These are phyloP conservation scores for Calonectria naviculata DNA, from an alignment of 2,329 filamentous ascomycete species.

Conservation along the genomic window DNA sequence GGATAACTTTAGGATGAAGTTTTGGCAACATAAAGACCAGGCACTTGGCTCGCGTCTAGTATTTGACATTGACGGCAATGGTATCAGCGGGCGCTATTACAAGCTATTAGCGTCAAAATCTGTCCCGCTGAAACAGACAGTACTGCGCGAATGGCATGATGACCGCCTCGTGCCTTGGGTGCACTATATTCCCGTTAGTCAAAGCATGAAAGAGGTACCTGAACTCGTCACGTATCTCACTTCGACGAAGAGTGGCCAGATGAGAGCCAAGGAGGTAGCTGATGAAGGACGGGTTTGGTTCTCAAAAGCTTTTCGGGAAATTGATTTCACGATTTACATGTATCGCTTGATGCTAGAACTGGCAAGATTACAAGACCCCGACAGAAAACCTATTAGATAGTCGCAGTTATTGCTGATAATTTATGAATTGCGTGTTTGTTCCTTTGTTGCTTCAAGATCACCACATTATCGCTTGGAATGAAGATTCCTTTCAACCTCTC, in stretches of 20 bases:
- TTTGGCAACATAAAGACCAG: constrained; percentile 47
- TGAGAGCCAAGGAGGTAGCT: constrained; percentile 62
- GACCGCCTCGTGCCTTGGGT: constrained; percentile 66
- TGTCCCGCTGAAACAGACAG: constrained; percentile 61
- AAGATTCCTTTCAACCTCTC: no score
- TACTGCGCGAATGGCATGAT: constrained; percentile 69
- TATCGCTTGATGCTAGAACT: constrained; percentile 72
- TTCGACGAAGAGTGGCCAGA: constrained; percentile 56
- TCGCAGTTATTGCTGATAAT: no score
- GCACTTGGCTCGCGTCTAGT: constrained; percentile 53
- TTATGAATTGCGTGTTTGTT: neutral
- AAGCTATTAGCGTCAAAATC: constrained; percentile 60
- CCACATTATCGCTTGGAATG: no score
- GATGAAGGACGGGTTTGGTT: constrained; percentile 66
- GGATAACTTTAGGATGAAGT: constrained; percentile 42
- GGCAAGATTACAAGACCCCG: constrained; percentile 52
- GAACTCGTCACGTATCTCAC: constrained; percentile 61
- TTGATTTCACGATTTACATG: constrained; percentile 70
- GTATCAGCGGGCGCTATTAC: constrained; percentile 65
- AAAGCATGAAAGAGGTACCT: constrained; percentile 61
- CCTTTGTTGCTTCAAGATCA: no score
- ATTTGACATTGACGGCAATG: constrained; percentile 68
- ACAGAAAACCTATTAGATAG: constrained; percentile 8
- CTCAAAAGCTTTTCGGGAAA: constrained; percentile 61
- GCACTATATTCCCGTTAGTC: constrained; percentile 66